Base-by-base conservation (phyloP, 768 basidiomycete species). In the Russula sp. region DNA sequence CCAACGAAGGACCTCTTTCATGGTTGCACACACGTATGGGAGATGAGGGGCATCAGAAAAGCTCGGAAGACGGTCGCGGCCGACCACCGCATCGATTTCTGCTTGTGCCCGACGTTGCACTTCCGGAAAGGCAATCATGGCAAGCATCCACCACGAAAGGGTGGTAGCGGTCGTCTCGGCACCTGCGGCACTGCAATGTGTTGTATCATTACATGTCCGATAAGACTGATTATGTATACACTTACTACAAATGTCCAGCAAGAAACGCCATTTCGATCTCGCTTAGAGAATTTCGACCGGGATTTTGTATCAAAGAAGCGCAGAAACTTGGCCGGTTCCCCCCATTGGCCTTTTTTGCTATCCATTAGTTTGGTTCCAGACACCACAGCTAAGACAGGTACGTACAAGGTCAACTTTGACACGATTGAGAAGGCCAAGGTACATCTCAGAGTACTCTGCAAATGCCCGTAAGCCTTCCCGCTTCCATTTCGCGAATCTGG, bases 401-500 rank as follows among this genome's bases (percentile, higher is more conserved):
- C 64, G 2, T 50, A 69, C 70, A 52, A 71, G 57, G 16, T 60
- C 42, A 2, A 30, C 48, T 28, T 42, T 22, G 42, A 70, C 71
- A 48, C 59, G 57, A 20, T 67, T 50, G 11, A 66, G 56, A 30
- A 72, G 59, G 6, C 32, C 30, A 34, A 65, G 62, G 22, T 71
- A 65, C 59, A 71, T 51, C 5, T 18, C 32, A 9, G 53, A 57
- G 16, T 46, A n/a, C 14, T 36, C 24, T 5, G 22, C 28, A 18
- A 69, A 59, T 46, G 55, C 40, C 38, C 44, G 36, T 16, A 56
- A 55, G 20, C 46, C 64, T 22, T 72, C 69, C 28, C 71, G 69
- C 38, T 72, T 72, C 71, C 71, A 72, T 40, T 67, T 67, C 11
- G 71, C 67, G 6, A 71, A 50, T 3, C 66, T 67, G 20, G 38